These are phyloP conservation scores for Thelephora ganbajun DNA, from an alignment of 768 basidiomycete species.

Conservation along the genomic window DNA sequence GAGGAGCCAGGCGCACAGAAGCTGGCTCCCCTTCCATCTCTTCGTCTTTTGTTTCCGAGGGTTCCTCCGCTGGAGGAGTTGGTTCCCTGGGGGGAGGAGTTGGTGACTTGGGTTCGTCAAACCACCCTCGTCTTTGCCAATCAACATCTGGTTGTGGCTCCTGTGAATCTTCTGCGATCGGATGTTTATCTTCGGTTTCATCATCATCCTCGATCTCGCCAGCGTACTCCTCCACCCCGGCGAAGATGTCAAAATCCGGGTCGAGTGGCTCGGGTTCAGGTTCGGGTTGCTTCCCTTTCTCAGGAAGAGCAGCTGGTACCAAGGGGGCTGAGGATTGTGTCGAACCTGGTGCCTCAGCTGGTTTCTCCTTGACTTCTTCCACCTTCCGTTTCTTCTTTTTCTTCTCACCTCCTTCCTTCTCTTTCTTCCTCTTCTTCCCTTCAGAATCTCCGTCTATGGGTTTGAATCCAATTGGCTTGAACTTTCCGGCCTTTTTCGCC, in stretches of 20 bases:
- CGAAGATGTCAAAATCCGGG: constrained; percentile 82
- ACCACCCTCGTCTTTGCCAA: background rate
- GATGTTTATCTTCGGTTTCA: constrained; percentile 6
- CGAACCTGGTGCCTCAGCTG: constrained; percentile 7
- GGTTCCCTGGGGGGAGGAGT: constrained; percentile 1
- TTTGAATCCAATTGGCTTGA: constrained; percentile 49
- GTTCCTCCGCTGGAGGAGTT: constrained; percentile 3
- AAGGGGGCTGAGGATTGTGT: constrained; percentile 6
- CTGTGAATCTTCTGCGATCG: constrained; percentile 1
- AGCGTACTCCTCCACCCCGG: constrained; percentile 71
- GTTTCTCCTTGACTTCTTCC: background rate
- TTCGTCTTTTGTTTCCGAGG: constrained; percentile 21
- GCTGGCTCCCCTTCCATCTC: constrained; percentile 30
- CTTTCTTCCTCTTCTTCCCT: constrained; percentile 32
- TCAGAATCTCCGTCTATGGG: constrained; percentile 30
- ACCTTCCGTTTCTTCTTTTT: constrained; percentile 53
- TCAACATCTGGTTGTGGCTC: background rate
- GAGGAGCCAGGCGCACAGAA: constrained; percentile 49
- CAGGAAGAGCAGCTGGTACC: constrained; percentile 6
- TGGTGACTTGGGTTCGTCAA: constrained; percentile 4
- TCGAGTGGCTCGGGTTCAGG: constrained; percentile 29
- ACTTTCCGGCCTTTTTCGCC: constrained; percentile 28
- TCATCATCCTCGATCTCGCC: constrained; percentile 41
- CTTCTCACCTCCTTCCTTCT: constrained; percentile 26
- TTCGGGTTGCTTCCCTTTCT: constrained; percentile 13